Conservation (phyloP, 2,329 filamentous ascomycete genomes). For the Trichoderma gracile region DNA sequence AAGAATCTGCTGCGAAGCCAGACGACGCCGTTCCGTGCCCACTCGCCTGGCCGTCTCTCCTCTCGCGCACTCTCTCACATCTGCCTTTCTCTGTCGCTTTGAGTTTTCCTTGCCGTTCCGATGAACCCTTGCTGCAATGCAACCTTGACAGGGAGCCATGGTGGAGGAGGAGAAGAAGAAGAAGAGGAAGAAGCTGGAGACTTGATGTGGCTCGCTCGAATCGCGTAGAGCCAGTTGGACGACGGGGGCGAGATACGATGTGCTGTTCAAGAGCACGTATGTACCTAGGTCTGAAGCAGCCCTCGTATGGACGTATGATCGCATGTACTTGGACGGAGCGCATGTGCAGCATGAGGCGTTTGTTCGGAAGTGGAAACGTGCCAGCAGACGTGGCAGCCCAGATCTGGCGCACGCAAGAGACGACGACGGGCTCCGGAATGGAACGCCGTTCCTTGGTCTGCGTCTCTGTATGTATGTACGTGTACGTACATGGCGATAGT, state of each 20-base stretch:
- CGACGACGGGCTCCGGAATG: constrained; percentile 6
- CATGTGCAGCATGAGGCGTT: constrained; percentile 22
- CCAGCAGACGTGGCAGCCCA: constrained; percentile 23
- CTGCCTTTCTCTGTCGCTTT: neutral
- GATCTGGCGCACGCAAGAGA: constrained; percentile 21
- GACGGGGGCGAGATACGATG: constrained; percentile 21
- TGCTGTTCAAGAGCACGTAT: neutral
- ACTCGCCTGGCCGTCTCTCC: neutral
- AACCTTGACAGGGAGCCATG: constrained; percentile 13
- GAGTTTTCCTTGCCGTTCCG: constrained; percentile 4
- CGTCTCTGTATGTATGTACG: constrained; percentile 15
- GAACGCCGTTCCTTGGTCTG: constrained; percentile 9
- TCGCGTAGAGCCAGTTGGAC: constrained; percentile 13
- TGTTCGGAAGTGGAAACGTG: constrained; percentile 18
- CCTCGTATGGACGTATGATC: constrained; percentile 14
- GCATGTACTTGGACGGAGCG: neutral
- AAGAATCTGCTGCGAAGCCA: constrained; percentile 16
- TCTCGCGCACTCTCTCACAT: neutral
- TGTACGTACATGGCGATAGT: neutral
- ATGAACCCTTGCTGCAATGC: constrained; percentile 23
- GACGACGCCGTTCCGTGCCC: constrained; percentile 1
- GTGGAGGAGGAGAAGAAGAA: neutral
- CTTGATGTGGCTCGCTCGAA: constrained; percentile 23
- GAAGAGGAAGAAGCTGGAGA: neutral
- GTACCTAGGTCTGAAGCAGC: neutral